A percentile compares a stretch with the other conserved stretches of the same genome.
These are phyloP conservation scores for Trametes cingulata DNA, from an alignment of 768 basidiomycete genomes.

Conservation along the genomic window DNA sequence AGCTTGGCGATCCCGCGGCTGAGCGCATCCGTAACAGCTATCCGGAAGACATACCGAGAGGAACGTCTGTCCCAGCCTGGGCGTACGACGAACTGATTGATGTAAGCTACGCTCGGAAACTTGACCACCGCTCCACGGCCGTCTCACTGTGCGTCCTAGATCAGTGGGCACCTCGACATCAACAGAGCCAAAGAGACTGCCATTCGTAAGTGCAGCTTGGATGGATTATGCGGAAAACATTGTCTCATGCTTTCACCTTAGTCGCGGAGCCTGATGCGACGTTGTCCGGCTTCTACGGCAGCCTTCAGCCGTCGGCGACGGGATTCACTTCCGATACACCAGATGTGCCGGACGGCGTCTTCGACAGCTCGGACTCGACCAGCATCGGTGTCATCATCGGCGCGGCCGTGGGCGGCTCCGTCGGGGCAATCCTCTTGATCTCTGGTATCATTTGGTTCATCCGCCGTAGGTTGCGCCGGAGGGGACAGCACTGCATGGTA, in stretches of 20 bases:
- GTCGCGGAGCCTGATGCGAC: not conserved
- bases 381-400: not conserved
- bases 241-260: not conserved
- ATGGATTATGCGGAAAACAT: too few species aligned
- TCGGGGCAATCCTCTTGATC: not conserved
- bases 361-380: not conserved
- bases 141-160: not conserved
- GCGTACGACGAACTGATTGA: not conserved
- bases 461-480: not conserved
- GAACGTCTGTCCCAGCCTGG: not conserved
- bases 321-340: too few species aligned
- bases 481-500: not conserved
- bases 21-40: not conserved
- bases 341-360: not conserved
- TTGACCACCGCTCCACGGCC: not conserved
- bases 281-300: not conserved
- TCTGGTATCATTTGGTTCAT: not conserved
- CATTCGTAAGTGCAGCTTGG: not conserved
- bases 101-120: not conserved
- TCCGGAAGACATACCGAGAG: not conserved
- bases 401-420: not conserved
- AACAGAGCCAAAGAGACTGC: not conserved
- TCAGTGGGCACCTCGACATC: not conserved
- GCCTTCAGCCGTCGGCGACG: not conserved
- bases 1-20: not conserved